These are phyloP conservation scores for Litsea cubeba DNA, from an alignment of 164 flowering plant genomes.

Conservation along the genomic window DNA sequence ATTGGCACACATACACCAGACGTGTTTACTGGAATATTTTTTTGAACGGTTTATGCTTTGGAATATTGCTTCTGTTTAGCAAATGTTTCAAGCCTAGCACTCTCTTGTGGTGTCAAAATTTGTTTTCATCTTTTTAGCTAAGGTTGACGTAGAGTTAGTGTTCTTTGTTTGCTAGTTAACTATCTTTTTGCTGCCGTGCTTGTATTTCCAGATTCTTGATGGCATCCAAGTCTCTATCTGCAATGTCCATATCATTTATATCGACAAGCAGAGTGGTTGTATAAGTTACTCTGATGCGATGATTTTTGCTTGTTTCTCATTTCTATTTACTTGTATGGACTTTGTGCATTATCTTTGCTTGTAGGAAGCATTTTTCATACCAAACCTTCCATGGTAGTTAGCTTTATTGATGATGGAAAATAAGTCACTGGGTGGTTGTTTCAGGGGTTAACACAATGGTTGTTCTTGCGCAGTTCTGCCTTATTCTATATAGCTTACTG, in stretches of 20 bases:
- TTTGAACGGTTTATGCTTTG: too few species aligned
- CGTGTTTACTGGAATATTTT: not conserved
- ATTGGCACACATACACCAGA: too few species aligned
- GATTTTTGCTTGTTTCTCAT: not conserved
- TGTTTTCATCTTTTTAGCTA: not conserved
- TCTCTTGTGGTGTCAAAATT: not conserved
- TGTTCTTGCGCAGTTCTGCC: too few species aligned
- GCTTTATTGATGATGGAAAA: not conserved
- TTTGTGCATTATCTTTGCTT: not conserved
- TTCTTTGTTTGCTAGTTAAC: not conserved
- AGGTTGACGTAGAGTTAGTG: not conserved
- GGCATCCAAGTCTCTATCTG: slow-evolving; percentile 75
- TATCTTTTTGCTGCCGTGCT: not conserved
- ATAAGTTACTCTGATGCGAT: slow-evolving; percentile 17
- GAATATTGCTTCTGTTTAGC: not conserved
- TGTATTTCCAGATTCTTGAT: slow-evolving; percentile 62
- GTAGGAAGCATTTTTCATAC: not conserved
- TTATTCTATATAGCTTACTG: too few species aligned
- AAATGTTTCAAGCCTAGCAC: not conserved
- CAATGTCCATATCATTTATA: slow-evolving; percentile 59
- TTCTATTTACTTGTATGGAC: not conserved
- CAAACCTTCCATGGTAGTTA: not conserved
- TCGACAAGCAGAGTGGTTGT: slow-evolving; percentile 32
- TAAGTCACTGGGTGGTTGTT: not conserved
- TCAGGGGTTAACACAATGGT: not conserved